Base-by-base conservation (phyloP, 2,329 filamentous ascomycete genomes). In the Alternaria alternata region DNA sequence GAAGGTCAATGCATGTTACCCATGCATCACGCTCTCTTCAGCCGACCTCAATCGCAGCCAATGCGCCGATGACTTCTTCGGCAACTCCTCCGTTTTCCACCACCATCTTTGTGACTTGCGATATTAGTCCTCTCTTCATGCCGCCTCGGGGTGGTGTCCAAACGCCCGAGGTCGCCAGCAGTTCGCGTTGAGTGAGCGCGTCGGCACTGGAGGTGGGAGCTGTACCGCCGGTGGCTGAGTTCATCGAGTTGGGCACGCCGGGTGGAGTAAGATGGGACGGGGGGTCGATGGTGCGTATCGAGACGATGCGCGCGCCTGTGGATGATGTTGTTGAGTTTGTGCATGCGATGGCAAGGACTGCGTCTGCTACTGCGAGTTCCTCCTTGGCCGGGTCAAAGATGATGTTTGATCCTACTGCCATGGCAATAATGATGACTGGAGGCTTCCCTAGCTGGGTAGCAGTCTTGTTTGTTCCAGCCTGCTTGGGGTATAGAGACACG, bases 331-430 rank as follows among this genome's bases (percentile, higher is more conserved):
- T 51, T 1, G 72, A 59, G 20, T 72, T 73, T 5, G 87, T 87
- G 34, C 96, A 86, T 0, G 93, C 96, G 5, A 98, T 87, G 2
- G 94, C 95, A 46, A 98, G 83, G 3, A 95, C 92, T 12, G 90
- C 88, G 73, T 98, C 94, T 1, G 95, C 95, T 4, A 98, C 94
- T 2, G 93, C 92, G 16, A 99, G 88, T 79, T 99, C 95, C 77
- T 97, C 94, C 68, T 90, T 89, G 53, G 88, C 90, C 0, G 95
- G 94, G 77, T 99, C 95, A 81, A 98, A 97, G 66, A 99, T 91
- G 79, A 97, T 89, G 76, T 95, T 98, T 60, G 90, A 85, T 59
- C 91, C 92, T 0, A 97, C 90, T 3, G 91, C 88, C 78, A 96
- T 91, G 57, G 98, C 93, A 11, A 99, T 89, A 20, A 99, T 86